Evolutionary conservation across 2,329 filamentous ascomycete species (phyloP).

Genomic region (Ophiostoma tasmaniense): DNA sequence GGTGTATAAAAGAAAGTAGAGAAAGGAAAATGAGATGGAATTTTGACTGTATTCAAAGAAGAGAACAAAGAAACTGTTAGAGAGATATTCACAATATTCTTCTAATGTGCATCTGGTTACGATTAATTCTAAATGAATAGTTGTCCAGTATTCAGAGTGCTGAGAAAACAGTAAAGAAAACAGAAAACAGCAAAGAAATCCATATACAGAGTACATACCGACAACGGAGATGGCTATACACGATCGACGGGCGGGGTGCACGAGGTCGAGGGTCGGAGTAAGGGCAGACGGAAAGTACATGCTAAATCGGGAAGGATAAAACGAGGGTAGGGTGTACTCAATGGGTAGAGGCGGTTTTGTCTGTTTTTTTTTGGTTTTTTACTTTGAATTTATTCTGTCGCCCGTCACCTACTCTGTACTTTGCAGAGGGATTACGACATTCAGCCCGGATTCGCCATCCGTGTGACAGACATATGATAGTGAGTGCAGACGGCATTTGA

Average conservation of each 20-base stretch:
- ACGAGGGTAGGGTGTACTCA: neutral
- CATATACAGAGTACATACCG: neutral
- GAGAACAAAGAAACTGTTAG: neutral
- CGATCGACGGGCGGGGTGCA: neutral
- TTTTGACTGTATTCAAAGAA: neutral
- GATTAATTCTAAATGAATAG: neutral
- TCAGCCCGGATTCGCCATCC: neutral
- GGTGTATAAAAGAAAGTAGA: neutral
- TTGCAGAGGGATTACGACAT: neutral
- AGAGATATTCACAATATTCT: neutral
- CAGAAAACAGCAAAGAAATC: no score
- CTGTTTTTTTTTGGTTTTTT: neutral
- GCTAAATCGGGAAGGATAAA: slow-evolving; percentile 5
- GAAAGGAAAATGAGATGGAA: neutral
- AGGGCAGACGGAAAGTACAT: neutral
- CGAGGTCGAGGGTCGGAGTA: neutral
- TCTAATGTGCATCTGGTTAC: neutral
- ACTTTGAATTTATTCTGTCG: no score
- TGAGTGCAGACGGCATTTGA: neutral
- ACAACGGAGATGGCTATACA: slow-evolving; percentile 1
- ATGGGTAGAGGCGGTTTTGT: neutral
- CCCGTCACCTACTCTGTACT: no score
- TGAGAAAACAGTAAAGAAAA: no score
- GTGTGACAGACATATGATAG: neutral
- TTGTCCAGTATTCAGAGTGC: no score